phyloP scores from a whole-genome alignment of 495 filamentous ascomycete genomes.

The Lasiosphaeria miniovina region DNA sequence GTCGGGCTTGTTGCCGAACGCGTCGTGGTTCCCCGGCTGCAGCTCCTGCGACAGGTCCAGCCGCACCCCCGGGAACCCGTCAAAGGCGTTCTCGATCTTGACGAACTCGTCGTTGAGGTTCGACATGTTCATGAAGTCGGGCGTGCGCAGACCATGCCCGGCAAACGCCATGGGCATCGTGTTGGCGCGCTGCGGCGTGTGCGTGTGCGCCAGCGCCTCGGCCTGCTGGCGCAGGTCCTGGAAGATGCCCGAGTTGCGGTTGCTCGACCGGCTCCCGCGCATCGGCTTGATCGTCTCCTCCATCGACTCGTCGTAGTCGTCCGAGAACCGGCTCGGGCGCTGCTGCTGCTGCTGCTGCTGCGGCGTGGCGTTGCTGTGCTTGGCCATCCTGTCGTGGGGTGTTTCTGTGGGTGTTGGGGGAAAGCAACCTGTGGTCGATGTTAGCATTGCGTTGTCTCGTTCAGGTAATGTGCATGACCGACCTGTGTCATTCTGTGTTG shows the following conservation, averaged over 20 bases:
- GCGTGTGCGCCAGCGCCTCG: slow-evolving; percentile 31
- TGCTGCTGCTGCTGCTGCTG: slow-evolving; percentile 25
- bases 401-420: slow-evolving; percentile 49
- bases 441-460: not conserved
- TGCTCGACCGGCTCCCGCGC: slow-evolving; percentile 27
- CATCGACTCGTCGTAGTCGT: slow-evolving; percentile 55
- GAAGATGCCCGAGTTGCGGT: slow-evolving; percentile 39
- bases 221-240: slow-evolving; percentile 46
- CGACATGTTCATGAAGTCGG: slow-evolving; percentile 55
- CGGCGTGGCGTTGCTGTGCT: slow-evolving; percentile 25
- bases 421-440: slow-evolving; percentile 38
- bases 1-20: slow-evolving; percentile 38
- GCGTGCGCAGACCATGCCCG: slow-evolving; percentile 38
- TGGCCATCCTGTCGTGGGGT: slow-evolving; percentile 38
- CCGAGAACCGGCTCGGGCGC: slow-evolving; percentile 42
- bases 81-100: slow-evolving; percentile 47
- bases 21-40: slow-evolving; percentile 29
- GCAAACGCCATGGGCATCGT: slow-evolving; percentile 41
- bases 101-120: slow-evolving; percentile 50
- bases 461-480: not conserved
- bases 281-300: slow-evolving; percentile 55
- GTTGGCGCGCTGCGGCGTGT: slow-evolving; percentile 35
- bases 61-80: slow-evolving; percentile 25
- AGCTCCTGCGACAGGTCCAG: slow-evolving; percentile 27
- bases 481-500: slow-evolving; percentile 53